Evolutionary conservation across 1,284 basidiomycete species (phyloP), one percentile per base, ranked within the genome.

Genomic region (Earliella scabrosa): DNA sequence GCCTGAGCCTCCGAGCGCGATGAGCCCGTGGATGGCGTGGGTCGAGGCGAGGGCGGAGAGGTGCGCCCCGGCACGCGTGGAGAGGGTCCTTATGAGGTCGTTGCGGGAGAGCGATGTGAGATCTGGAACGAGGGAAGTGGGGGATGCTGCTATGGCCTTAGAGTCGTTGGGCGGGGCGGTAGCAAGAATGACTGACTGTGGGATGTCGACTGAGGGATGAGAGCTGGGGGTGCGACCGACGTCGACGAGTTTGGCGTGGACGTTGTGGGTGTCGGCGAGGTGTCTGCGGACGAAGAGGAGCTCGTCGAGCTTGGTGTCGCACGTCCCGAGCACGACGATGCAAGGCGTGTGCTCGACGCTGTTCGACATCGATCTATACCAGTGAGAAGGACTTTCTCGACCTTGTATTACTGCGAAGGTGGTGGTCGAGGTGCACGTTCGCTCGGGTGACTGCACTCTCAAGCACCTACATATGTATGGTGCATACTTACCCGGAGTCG

Each of bases 261-360:
- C 52, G 41, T 36, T 43, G 43, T 65, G 53, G 11, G 27, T 29
- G 5, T 58, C 24, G 20, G 60, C 18, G 31, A 66, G 59, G 2
- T 50, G 40, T 14, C 46, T 38, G 35, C 60, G 65, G 32, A 66
- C 60, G 46, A 63, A 63, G 23, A 66, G 54, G 16, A 66, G 61
- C 39, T 66, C 65, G 20, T 66, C 59, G 40, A 66, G 56, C 47
- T 66, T 66, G 7, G 65, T 66, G 45, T 66, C 65, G 60, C 65
- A 66, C 4, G 65, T 66, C 14, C 65, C 65, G n/a, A 66, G 55
- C 32, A 65, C 32, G 7, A 52, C 60, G 26, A 66, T 54, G 40
- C 56, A 58, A 13, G 50, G 55, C 3, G 50, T 11, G 4, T 41
- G 29, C 13, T 31, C 13, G 7, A 31, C 13, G n/a, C n/a, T n/a